Base-by-base conservation (phyloP, 768 basidiomycete species). In the Grammothele lineata region DNA sequence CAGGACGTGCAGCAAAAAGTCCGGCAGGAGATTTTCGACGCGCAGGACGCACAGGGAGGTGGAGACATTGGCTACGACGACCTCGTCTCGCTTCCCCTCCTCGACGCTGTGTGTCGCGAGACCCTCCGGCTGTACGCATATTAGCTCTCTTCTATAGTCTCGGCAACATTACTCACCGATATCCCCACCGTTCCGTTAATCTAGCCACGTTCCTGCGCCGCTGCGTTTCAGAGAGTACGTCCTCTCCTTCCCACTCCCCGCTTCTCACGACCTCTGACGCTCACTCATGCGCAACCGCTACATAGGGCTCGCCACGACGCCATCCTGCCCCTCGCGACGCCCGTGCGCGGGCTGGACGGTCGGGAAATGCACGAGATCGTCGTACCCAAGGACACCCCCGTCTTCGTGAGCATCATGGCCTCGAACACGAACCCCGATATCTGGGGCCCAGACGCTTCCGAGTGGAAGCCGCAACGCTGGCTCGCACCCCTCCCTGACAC, bases 41-140 rank as follows among this genome's bases (percentile, higher is more conserved):
- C 66, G 3, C 45, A 49, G 4, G 51, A 40, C 2, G 66, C 66
- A 2, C 45, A 48, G 4, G 51, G 40, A 2, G 54, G 54, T 8
- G 54, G 43, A 2, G 65, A 70, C 24, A 43, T 74, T 2, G 40
- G 55, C 3, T 73, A 72, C 42, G 72, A 74, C 36, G 58, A 61
- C 11, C 57, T 76, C 18, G 56, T 66, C 46, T 18, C 72, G 0
- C 66, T 89, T 2, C 74, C 81, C 0, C 85, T 83, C 55, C 76
- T 89, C 11, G 86, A 86, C 47, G 70, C 69, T 11, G 73, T 83
- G 5, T 70, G 82, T 3, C 71, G 77, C 3, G 83, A 85, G 62
- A 76, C 73, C 0, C 58, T 85, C 48, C 73, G 83, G 1, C 40
- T 81, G 3, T 70, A 78, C 48, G 63, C 27, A 7, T 14, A 7